These are phyloP conservation scores for Sphagnum fallax DNA, from an alignment of 228 moss, liverwort and hornwort species.

Conservation along the genomic window DNA sequence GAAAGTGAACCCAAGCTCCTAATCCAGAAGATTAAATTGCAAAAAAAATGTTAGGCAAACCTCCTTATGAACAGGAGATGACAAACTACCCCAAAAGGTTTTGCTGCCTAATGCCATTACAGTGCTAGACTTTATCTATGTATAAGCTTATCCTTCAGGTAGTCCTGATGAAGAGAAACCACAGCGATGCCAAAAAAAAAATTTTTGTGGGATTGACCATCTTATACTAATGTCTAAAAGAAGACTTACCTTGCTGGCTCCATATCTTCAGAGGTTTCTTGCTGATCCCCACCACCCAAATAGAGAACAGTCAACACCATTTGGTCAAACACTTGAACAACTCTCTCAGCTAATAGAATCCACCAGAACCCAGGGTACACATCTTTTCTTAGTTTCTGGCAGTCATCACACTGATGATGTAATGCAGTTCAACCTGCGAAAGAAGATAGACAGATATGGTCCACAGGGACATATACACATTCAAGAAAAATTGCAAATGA, in stretches of 20 bases:
- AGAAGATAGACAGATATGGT: background rate
- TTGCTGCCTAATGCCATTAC: too few species aligned
- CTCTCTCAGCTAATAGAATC: background rate
- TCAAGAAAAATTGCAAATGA: too few species aligned
- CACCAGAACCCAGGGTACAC: too few species aligned
- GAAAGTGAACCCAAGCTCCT: too few species aligned
- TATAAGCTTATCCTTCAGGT: too few species aligned
- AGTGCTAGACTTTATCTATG: too few species aligned
- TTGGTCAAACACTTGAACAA: background rate
- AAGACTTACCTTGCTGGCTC: slow-evolving; percentile 66
- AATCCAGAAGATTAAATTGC: too few species aligned
- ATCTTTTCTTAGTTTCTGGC: too few species aligned
- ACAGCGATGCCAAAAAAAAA: background rate
- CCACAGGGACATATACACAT: background rate
- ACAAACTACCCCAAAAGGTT: background rate
- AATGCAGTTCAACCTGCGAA: background rate
- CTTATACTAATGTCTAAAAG: background rate
- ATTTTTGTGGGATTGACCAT: background rate
- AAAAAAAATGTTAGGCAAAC: background rate
- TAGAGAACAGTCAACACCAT: background rate
- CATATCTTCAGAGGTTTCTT: slow-evolving; percentile 96
- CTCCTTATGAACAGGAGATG: background rate
- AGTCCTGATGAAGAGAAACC: background rate
- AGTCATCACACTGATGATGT: too few species aligned
- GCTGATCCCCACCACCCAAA: slow-evolving; percentile 21